Conservation (phyloP, 2,329 filamentous ascomycete species). For the Pyricularia pennisetigena region DNA sequence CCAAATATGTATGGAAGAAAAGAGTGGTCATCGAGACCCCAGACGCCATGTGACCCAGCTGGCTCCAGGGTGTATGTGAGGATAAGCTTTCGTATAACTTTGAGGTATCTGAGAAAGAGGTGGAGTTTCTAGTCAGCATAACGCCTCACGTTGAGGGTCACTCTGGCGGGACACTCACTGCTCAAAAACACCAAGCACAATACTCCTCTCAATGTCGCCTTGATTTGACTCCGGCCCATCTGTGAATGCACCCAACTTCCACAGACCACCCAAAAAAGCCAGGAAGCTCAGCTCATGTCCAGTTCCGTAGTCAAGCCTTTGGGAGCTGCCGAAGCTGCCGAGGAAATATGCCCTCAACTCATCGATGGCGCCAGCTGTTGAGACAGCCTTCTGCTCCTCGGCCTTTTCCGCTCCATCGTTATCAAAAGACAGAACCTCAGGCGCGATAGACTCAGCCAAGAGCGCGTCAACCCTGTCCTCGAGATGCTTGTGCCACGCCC, state of each 20-base stretch:
- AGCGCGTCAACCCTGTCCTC: slow-evolving; percentile 48
- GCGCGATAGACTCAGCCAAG: slow-evolving; percentile 45
- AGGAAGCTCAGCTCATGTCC: slow-evolving; percentile 94
- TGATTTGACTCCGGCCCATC: slow-evolving; percentile 28
- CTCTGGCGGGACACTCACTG: slow-evolving; percentile 44
- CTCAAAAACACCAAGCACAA: slow-evolving; percentile 75
- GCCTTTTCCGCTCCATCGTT: slow-evolving; percentile 10
- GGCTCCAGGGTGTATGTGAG: slow-evolving; percentile 88
- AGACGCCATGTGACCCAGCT: slow-evolving; percentile 92
- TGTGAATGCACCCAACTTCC: slow-evolving; percentile 78
- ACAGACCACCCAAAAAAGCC: slow-evolving; percentile 80
- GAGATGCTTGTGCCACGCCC: slow-evolving; percentile 68
- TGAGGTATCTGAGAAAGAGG: slow-evolving; percentile 52
- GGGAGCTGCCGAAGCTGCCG: slow-evolving; percentile 77
- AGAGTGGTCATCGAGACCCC: slow-evolving; percentile 96
- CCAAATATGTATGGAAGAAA: slow-evolving; percentile 94
- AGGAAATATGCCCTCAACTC: slow-evolving; percentile 75
- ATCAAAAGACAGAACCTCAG: slow-evolving; percentile 15
- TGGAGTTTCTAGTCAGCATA: background rate
- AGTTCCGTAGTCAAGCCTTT: slow-evolving; percentile 89
- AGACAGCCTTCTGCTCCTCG: slow-evolving; percentile 27
- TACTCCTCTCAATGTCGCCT: slow-evolving; percentile 60
- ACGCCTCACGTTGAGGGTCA: background rate
- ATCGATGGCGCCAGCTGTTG: slow-evolving; percentile 22
- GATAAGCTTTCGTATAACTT: slow-evolving; percentile 73